Conservation (phyloP, 805 yeast species). For the Saccharomycopsis malanga region DNA sequence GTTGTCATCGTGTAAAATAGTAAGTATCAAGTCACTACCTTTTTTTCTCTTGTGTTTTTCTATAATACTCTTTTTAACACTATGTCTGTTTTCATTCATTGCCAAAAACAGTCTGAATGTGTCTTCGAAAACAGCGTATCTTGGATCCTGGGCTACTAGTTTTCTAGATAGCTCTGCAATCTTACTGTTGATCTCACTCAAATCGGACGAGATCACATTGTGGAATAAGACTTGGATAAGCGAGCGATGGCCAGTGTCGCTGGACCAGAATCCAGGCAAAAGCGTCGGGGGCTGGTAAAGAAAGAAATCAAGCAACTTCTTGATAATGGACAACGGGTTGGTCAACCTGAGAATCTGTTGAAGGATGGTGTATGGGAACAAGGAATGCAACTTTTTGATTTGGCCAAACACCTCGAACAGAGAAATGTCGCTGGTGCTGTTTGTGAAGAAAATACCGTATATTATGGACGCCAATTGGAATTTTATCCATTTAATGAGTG, state of each 20-base stretch:
- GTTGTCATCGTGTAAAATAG: constrained; percentile 2
- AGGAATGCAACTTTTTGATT: constrained; percentile 59
- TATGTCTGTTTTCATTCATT: constrained; percentile 7
- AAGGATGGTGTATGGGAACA: constrained; percentile 76
- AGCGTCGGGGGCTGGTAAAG: constrained; percentile 55
- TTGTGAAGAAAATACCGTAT: constrained; percentile 72
- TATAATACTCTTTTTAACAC: constrained; percentile 2
- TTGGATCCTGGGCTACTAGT: not conserved
- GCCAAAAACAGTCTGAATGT: constrained; percentile 6
- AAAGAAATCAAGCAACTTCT: constrained; percentile 71
- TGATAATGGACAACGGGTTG: constrained; percentile 80
- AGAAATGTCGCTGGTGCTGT: constrained; percentile 42
- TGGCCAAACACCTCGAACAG: constrained; percentile 62
- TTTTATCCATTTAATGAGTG: constrained; percentile 75
- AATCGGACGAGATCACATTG: constrained; percentile 13
- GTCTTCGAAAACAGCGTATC: constrained; percentile 1
- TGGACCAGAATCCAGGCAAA: constrained; percentile 5
- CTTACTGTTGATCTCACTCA: constrained; percentile 8
- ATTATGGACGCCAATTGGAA: constrained; percentile 79
- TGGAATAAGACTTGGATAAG: constrained; percentile 16
- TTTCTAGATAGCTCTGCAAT: constrained; percentile 1
- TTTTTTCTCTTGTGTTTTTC: not conserved
- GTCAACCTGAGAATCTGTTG: constrained; percentile 74
- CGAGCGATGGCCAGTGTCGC: constrained; percentile 13
- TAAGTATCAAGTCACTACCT: constrained; percentile 7